A percentile compares a stretch with the other conserved stretches of the same genome.
These are phyloP conservation scores for Auriculariales sp. DNA, from an alignment of 768 basidiomycete species.

Conservation along the genomic window DNA sequence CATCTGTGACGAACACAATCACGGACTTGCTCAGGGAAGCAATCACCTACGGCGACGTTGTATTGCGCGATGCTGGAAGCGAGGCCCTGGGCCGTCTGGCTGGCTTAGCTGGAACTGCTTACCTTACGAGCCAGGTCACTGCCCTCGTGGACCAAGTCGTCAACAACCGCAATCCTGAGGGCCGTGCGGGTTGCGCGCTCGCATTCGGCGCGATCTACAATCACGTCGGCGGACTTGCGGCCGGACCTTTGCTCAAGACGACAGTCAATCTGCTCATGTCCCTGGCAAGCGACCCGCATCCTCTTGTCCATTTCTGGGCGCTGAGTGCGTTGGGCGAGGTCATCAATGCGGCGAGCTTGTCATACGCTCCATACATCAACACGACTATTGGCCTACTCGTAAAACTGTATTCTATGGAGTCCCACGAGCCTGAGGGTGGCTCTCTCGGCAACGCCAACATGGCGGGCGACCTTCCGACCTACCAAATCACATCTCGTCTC, in stretches of 20 bases:
- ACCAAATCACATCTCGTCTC: slow-evolving; percentile 81
- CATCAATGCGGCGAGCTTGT: slow-evolving; percentile 80
- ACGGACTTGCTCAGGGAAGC: slow-evolving; percentile 74
- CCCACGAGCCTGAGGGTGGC: slow-evolving; percentile 89
- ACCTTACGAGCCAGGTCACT: slow-evolving; percentile 78
- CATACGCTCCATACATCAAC: slow-evolving; percentile 79
- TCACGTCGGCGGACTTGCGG: slow-evolving; percentile 87
- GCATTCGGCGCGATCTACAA: slow-evolving; percentile 87
- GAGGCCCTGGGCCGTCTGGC: slow-evolving; percentile 83
- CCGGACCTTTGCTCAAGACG: slow-evolving; percentile 86
- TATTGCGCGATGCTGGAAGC: slow-evolving; percentile 64
- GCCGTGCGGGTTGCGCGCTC: slow-evolving; percentile 84
- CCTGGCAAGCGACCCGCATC: slow-evolving; percentile 89
- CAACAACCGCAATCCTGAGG: slow-evolving; percentile 82
- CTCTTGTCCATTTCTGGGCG: slow-evolving; percentile 90
- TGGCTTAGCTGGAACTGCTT: slow-evolving; percentile 66
- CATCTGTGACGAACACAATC: slow-evolving; percentile 44
- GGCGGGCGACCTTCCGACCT: slow-evolving; percentile 81
- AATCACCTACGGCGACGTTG: slow-evolving; percentile 64
- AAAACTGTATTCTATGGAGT: slow-evolving; percentile 78
- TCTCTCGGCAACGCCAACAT: slow-evolving; percentile 68
- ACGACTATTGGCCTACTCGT: slow-evolving; percentile 81
- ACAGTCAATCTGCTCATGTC: slow-evolving; percentile 93
- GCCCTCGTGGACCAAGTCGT: slow-evolving; percentile 87
- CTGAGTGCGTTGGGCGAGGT: slow-evolving; percentile 74